phyloP scores from a whole-genome alignment of 1,284 basidiomycete species.

The Kalmanozyma brasiliensis region DNA sequence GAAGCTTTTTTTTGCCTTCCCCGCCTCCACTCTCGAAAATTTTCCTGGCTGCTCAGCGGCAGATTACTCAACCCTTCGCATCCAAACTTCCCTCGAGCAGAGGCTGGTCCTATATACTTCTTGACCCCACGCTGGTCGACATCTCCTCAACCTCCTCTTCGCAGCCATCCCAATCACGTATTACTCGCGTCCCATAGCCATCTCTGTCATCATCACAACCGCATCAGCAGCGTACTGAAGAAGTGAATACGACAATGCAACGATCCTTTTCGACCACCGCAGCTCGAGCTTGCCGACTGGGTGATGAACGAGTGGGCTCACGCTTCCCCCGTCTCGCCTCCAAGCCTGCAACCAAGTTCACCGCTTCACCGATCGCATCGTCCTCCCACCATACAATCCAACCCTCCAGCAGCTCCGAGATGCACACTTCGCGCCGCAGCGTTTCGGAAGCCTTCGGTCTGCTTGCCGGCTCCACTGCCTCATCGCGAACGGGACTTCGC shows the following conservation, averaged over 20 bases:
- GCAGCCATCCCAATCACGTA: background rate
- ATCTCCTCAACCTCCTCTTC: no score
- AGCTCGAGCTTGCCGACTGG: slow-evolving; percentile 15
- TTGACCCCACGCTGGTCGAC: background rate
- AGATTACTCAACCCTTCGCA: background rate
- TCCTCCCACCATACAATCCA: background rate
- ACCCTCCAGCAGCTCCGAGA: background rate
- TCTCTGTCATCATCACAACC: no score
- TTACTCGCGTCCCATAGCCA: no score
- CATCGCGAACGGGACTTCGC: slow-evolving; percentile 26
- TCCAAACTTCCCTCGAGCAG: background rate
- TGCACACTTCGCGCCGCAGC: slow-evolving; percentile 20
- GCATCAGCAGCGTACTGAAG: no score
- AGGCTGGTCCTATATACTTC: background rate
- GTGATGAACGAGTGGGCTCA: slow-evolving; percentile 40
- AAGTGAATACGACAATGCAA: slow-evolving; percentile 13
- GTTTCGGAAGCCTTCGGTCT: slow-evolving; percentile 27
- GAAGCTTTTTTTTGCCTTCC: slow-evolving; percentile 3
- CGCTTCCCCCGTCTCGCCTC: slow-evolving; percentile 27
- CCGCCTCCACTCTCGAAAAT: slow-evolving; percentile 15
- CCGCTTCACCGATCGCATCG: background rate
- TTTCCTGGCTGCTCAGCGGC: background rate
- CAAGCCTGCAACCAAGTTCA: slow-evolving; percentile 9
- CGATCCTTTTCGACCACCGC: slow-evolving; percentile 31
- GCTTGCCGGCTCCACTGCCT: slow-evolving; percentile 33